Conservation (phyloP, 2,329 filamentous ascomycete species). For the Aschersonia sp. region DNA sequence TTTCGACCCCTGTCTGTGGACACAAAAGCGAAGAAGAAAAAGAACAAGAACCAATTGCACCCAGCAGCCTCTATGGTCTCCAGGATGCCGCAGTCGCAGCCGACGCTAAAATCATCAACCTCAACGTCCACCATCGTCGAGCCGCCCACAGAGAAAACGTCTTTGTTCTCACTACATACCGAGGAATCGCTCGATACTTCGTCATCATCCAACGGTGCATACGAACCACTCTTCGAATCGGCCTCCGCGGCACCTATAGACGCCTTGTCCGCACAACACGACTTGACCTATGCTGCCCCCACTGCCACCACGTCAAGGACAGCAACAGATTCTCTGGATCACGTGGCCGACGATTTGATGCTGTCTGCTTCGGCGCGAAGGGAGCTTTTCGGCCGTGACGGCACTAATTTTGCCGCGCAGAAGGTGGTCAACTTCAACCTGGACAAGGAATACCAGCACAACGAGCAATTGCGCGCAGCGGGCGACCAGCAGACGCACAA, state of each 20-base stretch:
- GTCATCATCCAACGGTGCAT: conserved; percentile 16
- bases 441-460: conserved; percentile 72
- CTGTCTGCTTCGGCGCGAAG: conserved; percentile 63
- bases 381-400: conserved; percentile 68
- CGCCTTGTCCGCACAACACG: conserved; percentile 10
- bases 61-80: neutral
- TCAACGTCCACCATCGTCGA: neutral
- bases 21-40: conserved; percentile 59
- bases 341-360: conserved; percentile 64
- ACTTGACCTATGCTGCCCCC: conserved; percentile 8
- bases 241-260: conserved; percentile 7
- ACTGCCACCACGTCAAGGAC: conserved; percentile 12
- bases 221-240: conserved; percentile 37
- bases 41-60: conserved; percentile 16
- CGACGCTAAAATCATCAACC: no score
- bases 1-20: conserved; percentile 82
- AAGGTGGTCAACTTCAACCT: conserved; percentile 79
- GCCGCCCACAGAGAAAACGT: conserved; percentile 38
- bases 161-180: conserved; percentile 51
- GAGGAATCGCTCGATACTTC: conserved; percentile 19
- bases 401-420: conserved; percentile 23
- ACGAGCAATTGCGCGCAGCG: conserved; percentile 58
- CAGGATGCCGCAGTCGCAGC: neutral
- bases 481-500: conserved; percentile 65
- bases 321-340: conserved; percentile 43